These are phyloP conservation scores for Dothidotthia symphoricarpi DNA, from an alignment of 2,329 filamentous ascomycete species.

Conservation along the genomic window DNA sequence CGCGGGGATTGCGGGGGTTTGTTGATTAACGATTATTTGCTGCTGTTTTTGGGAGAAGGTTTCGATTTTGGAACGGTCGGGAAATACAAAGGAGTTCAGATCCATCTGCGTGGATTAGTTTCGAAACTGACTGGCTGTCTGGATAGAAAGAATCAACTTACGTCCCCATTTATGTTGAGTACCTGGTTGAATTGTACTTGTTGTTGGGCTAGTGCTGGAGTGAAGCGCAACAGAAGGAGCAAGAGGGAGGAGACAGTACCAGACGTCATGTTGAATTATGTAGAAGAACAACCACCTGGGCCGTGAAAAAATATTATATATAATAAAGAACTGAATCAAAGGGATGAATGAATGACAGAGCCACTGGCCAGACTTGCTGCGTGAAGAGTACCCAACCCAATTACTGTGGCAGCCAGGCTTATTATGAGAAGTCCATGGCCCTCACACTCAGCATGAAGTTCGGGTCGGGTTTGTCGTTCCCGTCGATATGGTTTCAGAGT, in stretches of 20 bases:
- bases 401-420: slow-evolving; percentile 16
- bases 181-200: slow-evolving; percentile 41
- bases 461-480: slow-evolving; percentile 18
- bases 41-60: slow-evolving; percentile 41
- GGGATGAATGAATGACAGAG: slow-evolving; percentile 31
- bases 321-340: slow-evolving; percentile 18
- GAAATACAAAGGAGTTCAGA: slow-evolving; percentile 40
- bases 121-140: no score
- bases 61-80: slow-evolving; percentile 39
- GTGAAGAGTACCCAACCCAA: slow-evolving; percentile 14
- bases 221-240: slow-evolving; percentile 29
- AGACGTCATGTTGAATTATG: slow-evolving; percentile 34
- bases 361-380: slow-evolving; percentile 35
- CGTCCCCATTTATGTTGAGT: slow-evolving; percentile 42
- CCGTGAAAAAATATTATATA: slow-evolving; percentile 23
- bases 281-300: slow-evolving; percentile 33
- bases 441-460: slow-evolving; percentile 7
- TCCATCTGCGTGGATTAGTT: slow-evolving; percentile 32
- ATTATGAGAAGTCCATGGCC: slow-evolving; percentile 23
- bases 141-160: slow-evolving; percentile 15
- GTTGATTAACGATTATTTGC: slow-evolving; percentile 43
- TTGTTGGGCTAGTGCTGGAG: slow-evolving; percentile 28
- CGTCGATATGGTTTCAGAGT: slow-evolving; percentile 20
- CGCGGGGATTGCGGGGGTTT: slow-evolving; percentile 33
- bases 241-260: slow-evolving; percentile 37